Conservation (phyloP, 768 basidiomycete species). For the Butyriboletus loyo region DNA sequence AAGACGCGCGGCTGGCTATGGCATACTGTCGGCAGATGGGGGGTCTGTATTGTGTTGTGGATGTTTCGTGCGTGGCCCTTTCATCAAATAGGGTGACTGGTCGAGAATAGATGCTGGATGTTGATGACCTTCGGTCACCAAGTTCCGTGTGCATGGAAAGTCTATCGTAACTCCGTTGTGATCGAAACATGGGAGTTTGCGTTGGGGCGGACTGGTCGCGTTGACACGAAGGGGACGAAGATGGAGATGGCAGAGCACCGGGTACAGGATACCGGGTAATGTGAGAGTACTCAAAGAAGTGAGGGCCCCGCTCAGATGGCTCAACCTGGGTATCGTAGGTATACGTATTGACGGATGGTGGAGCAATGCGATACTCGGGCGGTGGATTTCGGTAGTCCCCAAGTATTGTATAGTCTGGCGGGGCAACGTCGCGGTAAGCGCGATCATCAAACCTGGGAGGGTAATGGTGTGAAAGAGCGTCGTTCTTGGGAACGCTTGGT, state of each 20-base stretch:
- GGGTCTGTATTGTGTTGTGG: not conserved
- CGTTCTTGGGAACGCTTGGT: conserved; percentile 13
- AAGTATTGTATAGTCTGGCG: conserved; percentile 13
- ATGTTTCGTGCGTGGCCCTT: conserved; percentile 2
- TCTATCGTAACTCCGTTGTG: conserved; percentile 12
- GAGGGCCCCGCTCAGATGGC: conserved; percentile 10
- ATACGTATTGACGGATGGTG: conserved; percentile 11
- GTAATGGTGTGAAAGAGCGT: conserved; percentile 3
- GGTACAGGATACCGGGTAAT: conserved; percentile 28
- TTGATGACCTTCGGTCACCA: conserved; percentile 9
- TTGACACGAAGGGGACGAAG: conserved; percentile 1
- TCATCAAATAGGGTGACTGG: conserved; percentile 8
- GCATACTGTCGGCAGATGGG: conserved; percentile 1
- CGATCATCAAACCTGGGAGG: conserved; percentile 8
- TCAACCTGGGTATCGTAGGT: conserved; percentile 9
- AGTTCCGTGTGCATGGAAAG: conserved; percentile 4
- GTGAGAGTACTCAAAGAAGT: conserved; percentile 29
- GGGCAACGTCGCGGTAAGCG: conserved; percentile 2
- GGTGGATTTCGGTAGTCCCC: conserved; percentile 14
- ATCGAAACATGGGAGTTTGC: conserved; percentile 4
- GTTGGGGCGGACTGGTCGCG: conserved; percentile 2
- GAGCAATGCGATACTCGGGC: conserved; percentile 12
- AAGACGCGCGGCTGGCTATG: not conserved
- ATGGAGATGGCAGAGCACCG: conserved; percentile 14
- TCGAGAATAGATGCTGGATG: conserved; percentile 10